Percentiles rank a stretch among this genome's conserved stretches.
phyloP scores from a whole-genome alignment of 768 basidiomycete genomes.

The Pluteus cervinus region DNA sequence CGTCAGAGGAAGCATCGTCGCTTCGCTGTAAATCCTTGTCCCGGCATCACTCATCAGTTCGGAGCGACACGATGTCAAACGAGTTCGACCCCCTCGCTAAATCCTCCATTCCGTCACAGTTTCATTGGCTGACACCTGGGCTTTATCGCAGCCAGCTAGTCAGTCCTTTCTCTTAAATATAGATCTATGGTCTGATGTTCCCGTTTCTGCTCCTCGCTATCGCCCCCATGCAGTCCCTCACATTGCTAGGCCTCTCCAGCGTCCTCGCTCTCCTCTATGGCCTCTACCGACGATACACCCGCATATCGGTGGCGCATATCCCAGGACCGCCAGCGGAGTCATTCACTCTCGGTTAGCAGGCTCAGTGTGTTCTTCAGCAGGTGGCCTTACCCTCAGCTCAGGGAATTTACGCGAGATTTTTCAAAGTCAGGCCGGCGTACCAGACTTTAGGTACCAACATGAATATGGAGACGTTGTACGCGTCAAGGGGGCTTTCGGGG shows the following conservation, averaged over 20 bases:
- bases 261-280: slow-evolving; percentile 17
- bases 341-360: slow-evolving; percentile 37
- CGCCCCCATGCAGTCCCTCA: too few relatives aligned
- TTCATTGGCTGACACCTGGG: too few relatives aligned
- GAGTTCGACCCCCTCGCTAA: too few relatives aligned
- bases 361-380: neutral
- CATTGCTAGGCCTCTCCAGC: slow-evolving; percentile 10
- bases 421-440: slow-evolving; percentile 43
- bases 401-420: slow-evolving; percentile 46
- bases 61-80: too few relatives aligned
- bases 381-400: slow-evolving; percentile 12
- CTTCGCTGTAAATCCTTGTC: too few relatives aligned
- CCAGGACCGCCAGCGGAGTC: slow-evolving; percentile 45
- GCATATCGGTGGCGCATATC: slow-evolving; percentile 37
- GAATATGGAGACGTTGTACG: slow-evolving; percentile 45
- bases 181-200: too few relatives aligned
- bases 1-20: too few relatives aligned
- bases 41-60: too few relatives aligned
- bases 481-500: slow-evolving; percentile 45
- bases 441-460: slow-evolving; percentile 48
- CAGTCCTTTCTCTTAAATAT: too few relatives aligned
- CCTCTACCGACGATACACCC: slow-evolving; percentile 27
- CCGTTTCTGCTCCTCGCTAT: neutral
- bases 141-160: too few relatives aligned
- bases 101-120: too few relatives aligned